A percentile compares a stretch with the other conserved stretches of the same genome.
Evolutionary conservation across 2,329 filamentous ascomycete genomes (phyloP).

Genomic region (Penicillium sp.): DNA sequence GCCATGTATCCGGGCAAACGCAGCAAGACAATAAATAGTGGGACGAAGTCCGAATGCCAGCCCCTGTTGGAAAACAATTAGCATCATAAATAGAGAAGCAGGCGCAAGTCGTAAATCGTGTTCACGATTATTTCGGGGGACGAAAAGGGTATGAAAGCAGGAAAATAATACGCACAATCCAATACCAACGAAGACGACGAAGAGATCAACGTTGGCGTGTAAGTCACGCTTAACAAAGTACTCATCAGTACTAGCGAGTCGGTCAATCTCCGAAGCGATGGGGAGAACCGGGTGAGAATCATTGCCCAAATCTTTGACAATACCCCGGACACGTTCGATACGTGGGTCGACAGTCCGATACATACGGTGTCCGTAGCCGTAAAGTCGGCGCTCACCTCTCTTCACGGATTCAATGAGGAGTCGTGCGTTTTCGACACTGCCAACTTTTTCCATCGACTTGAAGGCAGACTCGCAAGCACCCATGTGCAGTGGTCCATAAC

Average conservation of each 20-base stretch:
- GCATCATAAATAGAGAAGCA: not conserved
- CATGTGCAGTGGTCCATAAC: not conserved
- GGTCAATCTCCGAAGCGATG: not conserved
- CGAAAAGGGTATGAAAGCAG: too few relatives aligned
- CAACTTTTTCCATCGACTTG: not conserved
- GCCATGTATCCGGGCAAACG: not conserved
- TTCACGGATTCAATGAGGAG: not conserved
- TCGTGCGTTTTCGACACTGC: not conserved
- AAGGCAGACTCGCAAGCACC: not conserved
- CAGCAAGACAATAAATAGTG: not conserved
- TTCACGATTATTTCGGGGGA: too few relatives aligned
- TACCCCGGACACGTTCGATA: not conserved
- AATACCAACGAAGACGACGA: not conserved
- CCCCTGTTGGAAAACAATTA: not conserved
- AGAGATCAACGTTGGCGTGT: not conserved
- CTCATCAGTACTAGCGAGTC: not conserved
- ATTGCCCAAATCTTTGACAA: not conserved
- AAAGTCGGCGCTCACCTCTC: not conserved
- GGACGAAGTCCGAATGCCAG: not conserved
- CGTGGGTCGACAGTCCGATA: not conserved
- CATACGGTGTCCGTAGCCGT: not conserved
- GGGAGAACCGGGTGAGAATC: not conserved
- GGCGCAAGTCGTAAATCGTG: not conserved
- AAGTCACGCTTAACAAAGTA: conserved; percentile 1
- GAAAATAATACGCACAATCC: not conserved